Evolutionary conservation across 208 protist genomes (phyloP).

Genomic region (Tritrichomonas musculus): DNA sequence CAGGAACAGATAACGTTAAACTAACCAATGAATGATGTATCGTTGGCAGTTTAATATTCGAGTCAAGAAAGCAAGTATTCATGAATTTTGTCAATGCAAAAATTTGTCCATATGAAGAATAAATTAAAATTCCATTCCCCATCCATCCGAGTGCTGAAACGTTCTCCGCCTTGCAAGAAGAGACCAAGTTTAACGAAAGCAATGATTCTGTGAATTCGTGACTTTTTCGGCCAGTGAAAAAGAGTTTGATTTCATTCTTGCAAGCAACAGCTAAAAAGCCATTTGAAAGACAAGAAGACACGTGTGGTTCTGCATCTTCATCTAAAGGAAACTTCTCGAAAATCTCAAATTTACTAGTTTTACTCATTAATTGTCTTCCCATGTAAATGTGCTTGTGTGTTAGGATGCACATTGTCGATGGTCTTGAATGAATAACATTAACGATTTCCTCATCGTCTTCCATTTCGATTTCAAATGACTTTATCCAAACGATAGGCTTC

Average conservation of each 20-base stretch:
- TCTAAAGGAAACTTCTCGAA: neutral
- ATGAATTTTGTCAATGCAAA: conserved; percentile 17
- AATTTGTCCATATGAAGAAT: neutral
- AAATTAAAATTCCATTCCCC: neutral
- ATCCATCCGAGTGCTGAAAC: neutral
- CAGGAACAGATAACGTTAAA: neutral
- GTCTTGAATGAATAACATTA: neutral
- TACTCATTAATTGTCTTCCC: too few species aligned
- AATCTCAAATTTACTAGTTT: neutral
- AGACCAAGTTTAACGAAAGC: neutral
- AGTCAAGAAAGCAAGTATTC: neutral
- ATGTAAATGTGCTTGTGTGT: neutral
- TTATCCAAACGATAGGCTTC: neutral
- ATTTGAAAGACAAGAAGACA: neutral
- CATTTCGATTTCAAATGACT: too few species aligned
- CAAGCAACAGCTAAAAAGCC: neutral
- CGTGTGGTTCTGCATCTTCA: neutral
- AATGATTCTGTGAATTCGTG: neutral
- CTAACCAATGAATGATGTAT: neutral
- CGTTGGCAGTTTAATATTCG: neutral
- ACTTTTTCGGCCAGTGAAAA: neutral
- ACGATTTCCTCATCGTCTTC: neutral
- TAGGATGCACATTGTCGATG: neutral
- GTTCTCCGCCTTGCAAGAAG: neutral
- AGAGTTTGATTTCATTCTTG: neutral